Conservation (phyloP, 2,329 filamentous ascomycete species). For the Allantophomopsis cytisporea region DNA sequence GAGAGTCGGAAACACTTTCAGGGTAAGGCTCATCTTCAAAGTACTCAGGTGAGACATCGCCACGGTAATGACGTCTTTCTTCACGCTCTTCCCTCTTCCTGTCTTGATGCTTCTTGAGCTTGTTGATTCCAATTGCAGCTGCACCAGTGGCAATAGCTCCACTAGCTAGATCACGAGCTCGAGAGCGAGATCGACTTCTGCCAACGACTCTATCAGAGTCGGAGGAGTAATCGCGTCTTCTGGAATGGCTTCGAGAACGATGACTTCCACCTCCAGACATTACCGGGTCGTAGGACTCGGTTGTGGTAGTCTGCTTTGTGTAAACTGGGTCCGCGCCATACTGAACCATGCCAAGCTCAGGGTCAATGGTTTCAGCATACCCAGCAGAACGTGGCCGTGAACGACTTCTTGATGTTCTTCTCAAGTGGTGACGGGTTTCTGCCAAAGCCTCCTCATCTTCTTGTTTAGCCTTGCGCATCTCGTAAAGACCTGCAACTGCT, state of each 20-base stretch:
- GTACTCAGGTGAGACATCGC: conserved; percentile 15
- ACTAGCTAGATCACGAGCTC: conserved; percentile 38
- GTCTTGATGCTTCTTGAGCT: conserved; percentile 35
- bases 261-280: conserved; percentile 8
- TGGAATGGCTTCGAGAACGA: conserved; percentile 9
- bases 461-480: conserved; percentile 47
- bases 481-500: conserved; percentile 46
- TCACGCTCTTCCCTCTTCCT: conserved; percentile 21
- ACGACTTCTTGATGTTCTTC: conserved; percentile 26
- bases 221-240: conserved; percentile 11
- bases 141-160: conserved; percentile 42
- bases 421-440: conserved; percentile 1
- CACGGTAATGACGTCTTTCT: conserved; percentile 20
- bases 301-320: conserved; percentile 19
- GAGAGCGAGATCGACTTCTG: conserved; percentile 34
- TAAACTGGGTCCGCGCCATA: conserved; percentile 46
- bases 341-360: conserved; percentile 55
- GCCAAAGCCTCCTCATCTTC: conserved; percentile 21
- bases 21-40: conserved; percentile 14
- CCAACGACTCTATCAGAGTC: conserved; percentile 8
- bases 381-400: conserved; percentile 20
- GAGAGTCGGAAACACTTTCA: conserved; percentile 18
- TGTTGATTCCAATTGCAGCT: conserved; percentile 48
- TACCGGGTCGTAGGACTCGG: conserved; percentile 14
- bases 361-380: conserved; percentile 40